phyloP scores from a whole-genome alignment of 768 basidiomycete species.

The Podaxis mareebaensis region DNA sequence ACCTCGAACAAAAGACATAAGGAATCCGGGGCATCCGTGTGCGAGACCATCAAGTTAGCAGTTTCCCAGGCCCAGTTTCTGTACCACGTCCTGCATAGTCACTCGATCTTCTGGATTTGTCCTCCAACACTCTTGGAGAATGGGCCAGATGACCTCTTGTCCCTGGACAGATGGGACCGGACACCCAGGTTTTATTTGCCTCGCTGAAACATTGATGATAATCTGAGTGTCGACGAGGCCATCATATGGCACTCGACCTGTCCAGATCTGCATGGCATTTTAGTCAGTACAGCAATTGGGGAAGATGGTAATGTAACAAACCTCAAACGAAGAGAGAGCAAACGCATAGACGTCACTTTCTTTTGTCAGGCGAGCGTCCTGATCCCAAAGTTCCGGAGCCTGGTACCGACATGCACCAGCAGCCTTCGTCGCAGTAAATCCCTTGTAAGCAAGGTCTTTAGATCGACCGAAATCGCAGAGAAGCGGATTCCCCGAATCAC shows the following conservation, averaged over 20 bases:
- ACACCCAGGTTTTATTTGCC: no score
- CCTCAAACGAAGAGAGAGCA: background rate
- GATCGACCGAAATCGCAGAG: background rate
- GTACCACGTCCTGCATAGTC: no score
- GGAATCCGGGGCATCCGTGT: no score
- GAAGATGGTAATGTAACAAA: background rate
- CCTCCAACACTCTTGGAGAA: no score
- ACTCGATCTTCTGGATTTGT: no score
- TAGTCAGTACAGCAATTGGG: background rate
- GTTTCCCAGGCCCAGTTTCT: no score
- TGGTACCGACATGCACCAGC: background rate
- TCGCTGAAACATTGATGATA: no score
- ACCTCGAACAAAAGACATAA: no score
- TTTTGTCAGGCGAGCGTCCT: background rate
- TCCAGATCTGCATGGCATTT: background rate
- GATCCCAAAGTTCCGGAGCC: background rate
- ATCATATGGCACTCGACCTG: background rate
- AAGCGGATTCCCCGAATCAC: background rate
- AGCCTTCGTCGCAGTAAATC: background rate
- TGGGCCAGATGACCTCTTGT: no score
- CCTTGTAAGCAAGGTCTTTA: background rate
- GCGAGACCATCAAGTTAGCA: no score
- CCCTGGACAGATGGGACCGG: no score
- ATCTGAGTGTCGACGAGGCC: background rate
- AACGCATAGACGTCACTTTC: background rate